phyloP scores from a whole-genome alignment of 495 filamentous ascomycete genomes.

The Penicillium soppii region DNA sequence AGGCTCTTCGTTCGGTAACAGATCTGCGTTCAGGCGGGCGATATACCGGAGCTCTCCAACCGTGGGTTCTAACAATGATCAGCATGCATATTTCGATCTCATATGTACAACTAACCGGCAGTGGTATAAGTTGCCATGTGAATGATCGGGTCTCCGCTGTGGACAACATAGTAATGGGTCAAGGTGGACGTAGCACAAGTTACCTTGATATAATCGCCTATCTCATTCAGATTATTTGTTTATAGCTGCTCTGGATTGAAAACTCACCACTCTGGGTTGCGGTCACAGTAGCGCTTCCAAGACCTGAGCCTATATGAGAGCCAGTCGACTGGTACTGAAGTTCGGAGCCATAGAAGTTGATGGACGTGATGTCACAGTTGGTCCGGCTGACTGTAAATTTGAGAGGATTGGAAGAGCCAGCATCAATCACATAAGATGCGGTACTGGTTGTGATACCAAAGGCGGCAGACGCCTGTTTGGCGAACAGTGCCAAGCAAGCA shows the following conservation, averaged over 20 bases:
- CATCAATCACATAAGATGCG: constrained; percentile 49
- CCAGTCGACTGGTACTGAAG: constrained; percentile 52
- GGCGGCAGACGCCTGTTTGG: constrained; percentile 25
- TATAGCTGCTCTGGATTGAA: constrained; percentile 28
- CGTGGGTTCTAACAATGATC: constrained; percentile 43
- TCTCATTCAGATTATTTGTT: not conserved
- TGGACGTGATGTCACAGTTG: constrained; percentile 63
- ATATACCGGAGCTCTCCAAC: constrained; percentile 67
- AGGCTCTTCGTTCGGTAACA: constrained; percentile 52
- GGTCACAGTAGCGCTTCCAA: constrained; percentile 58
- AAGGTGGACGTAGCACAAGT: constrained; percentile 59
- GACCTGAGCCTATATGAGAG: constrained; percentile 60
- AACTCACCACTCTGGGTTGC: constrained; percentile 37
- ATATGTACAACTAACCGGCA: constrained; percentile 21
- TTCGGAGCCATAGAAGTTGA: constrained; percentile 57
- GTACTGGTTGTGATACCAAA: constrained; percentile 30
- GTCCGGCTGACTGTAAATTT: constrained; percentile 55
- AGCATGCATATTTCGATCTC: not conserved
- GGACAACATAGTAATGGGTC: constrained; percentile 63
- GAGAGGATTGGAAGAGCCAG: constrained; percentile 52
- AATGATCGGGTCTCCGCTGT: constrained; percentile 56
- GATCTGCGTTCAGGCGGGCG: constrained; percentile 54
- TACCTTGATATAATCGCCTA: constrained; percentile 58
- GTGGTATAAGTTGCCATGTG: constrained; percentile 66
- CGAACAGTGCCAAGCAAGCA: constrained; percentile 20